phyloP scores from a whole-genome alignment of 2,329 filamentous ascomycete genomes.

The Fusarium nelsonii region DNA sequence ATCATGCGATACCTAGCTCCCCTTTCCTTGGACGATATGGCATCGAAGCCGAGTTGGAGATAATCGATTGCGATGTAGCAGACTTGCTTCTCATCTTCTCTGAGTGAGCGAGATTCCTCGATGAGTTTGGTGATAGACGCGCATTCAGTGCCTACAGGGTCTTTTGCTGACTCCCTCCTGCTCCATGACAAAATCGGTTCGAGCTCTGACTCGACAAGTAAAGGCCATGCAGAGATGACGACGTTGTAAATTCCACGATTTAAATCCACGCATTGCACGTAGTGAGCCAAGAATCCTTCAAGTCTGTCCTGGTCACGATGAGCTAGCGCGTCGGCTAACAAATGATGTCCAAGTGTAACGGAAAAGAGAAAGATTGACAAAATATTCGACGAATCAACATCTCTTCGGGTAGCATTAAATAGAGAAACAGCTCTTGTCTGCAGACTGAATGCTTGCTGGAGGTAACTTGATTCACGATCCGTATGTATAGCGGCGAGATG shows the following conservation, averaged over 20 bases:
- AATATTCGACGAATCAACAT: conserved; percentile 20
- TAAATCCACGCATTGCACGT: conserved; percentile 23
- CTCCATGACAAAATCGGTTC: conserved; percentile 21
- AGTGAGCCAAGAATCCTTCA: not conserved
- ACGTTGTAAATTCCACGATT: conserved; percentile 29
- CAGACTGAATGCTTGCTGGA: conserved; percentile 1
- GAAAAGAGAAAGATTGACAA: conserved; percentile 35
- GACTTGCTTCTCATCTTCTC: not conserved
- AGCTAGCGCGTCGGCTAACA: conserved; percentile 22
- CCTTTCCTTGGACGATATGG: not conserved
- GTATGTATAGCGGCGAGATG: conserved; percentile 17
- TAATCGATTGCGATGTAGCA: conserved; percentile 1
- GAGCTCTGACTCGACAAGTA: conserved; percentile 11
- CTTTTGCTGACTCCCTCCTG: not conserved
- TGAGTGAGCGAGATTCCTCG: not conserved
- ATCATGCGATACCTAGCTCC: conserved; percentile 20
- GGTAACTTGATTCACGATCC: not conserved
- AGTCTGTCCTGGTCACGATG: not conserved
- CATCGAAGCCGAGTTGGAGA: conserved; percentile 31
- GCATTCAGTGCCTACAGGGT: conserved; percentile 8
- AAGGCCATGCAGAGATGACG: not conserved
- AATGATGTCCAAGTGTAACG: conserved; percentile 11
- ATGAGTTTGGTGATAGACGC: not conserved
- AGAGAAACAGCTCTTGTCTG: conserved; percentile 29
- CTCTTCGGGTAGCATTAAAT: conserved; percentile 12